Evolutionary conservation across 2,329 filamentous ascomycete genomes (phyloP).

Genomic region (Alternaria solani): DNA sequence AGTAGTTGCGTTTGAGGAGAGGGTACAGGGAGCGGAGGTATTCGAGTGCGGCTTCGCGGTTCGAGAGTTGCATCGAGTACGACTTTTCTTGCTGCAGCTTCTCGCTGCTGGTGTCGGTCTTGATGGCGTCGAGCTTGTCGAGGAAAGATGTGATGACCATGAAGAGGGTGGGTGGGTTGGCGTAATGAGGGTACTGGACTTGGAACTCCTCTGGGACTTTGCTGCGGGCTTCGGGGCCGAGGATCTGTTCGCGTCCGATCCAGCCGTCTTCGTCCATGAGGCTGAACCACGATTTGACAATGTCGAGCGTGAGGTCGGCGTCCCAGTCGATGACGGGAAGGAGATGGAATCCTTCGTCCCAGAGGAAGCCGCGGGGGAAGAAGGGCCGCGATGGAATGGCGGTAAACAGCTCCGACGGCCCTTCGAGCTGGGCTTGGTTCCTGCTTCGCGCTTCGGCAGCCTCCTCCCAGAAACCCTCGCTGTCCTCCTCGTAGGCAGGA

Average conservation of each 20-base stretch:
- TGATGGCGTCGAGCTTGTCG: constrained; percentile 71
- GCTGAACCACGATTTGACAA: constrained; percentile 94
- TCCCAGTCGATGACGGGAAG: constrained; percentile 94
- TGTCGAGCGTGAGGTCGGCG: constrained; percentile 80
- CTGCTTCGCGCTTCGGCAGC: constrained; percentile 79
- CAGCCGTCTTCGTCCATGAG: constrained; percentile 97
- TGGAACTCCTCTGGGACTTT: constrained; percentile 95
- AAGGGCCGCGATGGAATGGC: constrained; percentile 92
- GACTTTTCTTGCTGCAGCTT: constrained; percentile 50
- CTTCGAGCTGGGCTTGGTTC: constrained; percentile 74
- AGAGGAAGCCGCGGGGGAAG: constrained; percentile 95
- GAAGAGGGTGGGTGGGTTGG: constrained; percentile 95
- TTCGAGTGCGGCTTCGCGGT: constrained; percentile 70
- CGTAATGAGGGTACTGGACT: constrained; percentile 94
- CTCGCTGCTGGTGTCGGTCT: constrained; percentile 43
- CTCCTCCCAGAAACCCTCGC: constrained; percentile 95
- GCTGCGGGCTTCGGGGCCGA: constrained; percentile 88
- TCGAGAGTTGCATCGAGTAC: constrained; percentile 71
- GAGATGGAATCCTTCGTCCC: constrained; percentile 98
- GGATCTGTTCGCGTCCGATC: constrained; percentile 96
- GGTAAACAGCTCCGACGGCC: constrained; percentile 88
- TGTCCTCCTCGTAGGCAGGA: constrained; percentile 92
- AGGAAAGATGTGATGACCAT: constrained; percentile 86
- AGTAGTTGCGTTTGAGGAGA: constrained; percentile 84
- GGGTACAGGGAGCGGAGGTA: constrained; percentile 84